Evolutionary conservation across 768 basidiomycete species (phyloP), one percentile per base, ranked within the genome.

Genomic region (Tulasnella sp.): DNA sequence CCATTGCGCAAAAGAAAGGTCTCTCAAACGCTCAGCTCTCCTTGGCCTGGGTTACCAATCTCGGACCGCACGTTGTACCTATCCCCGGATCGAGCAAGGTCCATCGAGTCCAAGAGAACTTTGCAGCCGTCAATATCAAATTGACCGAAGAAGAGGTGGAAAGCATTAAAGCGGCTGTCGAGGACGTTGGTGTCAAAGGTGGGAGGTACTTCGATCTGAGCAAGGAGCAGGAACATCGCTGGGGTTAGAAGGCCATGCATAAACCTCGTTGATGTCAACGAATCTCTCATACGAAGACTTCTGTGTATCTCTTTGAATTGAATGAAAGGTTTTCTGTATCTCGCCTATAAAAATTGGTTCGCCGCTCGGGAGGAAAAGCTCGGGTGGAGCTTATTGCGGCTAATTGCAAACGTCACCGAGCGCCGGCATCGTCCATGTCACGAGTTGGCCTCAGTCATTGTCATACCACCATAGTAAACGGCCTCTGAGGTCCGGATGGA

Each of bases 61-160:
- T 85, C 5, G 86, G 87, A 3, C 32, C 81, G 0, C 85, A 87
- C 80, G 85, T 88, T 29, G 83, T 89, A 77, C 87, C 88, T 4
- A 84, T 89, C 26, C 88, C 88, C 0, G 88, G 88, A n/a, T 74
- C 73, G 2, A 67, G 73, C 42, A 78, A 78, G 23, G 78, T 57
- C 10, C 23, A 44, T 55, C 78, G 78, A 75, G 72, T 73, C 13
- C 44, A 74, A n/a, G 78, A 78, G 70, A 77, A 77, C 71, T 46
- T 77, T n/a, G 40, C 35, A 7, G 77, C 35, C 29, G 77, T 39
- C 0, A 37, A 70, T 23, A 71, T 77, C 32, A 71, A 26, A 16
- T 48, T 77, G 26, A 70, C 70, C 18, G 37, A 70, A 37, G 61
- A 70, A 16, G 77, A 77, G 39, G 35, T 40, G 5, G 44, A 77